phyloP scores from a whole-genome alignment of 768 basidiomycete genomes.

The Lactarius vividus region DNA sequence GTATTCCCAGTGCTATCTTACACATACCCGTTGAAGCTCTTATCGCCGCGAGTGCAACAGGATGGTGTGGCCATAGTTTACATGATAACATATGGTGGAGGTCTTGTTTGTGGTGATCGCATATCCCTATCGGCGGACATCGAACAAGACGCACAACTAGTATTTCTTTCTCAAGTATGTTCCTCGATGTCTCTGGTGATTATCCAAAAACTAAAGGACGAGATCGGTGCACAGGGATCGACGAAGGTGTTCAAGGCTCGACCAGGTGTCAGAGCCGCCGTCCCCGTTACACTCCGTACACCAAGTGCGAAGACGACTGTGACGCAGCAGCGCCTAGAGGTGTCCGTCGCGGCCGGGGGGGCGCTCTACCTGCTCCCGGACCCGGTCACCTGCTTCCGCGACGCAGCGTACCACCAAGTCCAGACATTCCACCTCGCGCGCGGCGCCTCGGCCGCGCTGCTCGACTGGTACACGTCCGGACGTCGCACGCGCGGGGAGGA shows the following conservation, averaged over 20 bases:
- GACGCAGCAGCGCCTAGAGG: slow-evolving; percentile 66
- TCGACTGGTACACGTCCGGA: slow-evolving; percentile 94
- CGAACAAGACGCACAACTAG: slow-evolving; percentile 51
- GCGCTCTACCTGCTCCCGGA: slow-evolving; percentile 83
- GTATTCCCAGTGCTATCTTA: slow-evolving; percentile 74
- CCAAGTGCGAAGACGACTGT: slow-evolving; percentile 20
- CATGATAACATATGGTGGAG: slow-evolving; percentile 85
- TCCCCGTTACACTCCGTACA: slow-evolving; percentile 7
- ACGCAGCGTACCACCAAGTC: slow-evolving; percentile 76
- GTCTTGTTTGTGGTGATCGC: slow-evolving; percentile 83
- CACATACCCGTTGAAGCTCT: slow-evolving; percentile 83
- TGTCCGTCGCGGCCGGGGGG: slow-evolving; percentile 49
- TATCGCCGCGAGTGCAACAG: slow-evolving; percentile 61
- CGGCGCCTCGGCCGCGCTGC: slow-evolving; percentile 63
- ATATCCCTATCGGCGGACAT: slow-evolving; percentile 64
- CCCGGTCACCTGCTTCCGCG: slow-evolving; percentile 88
- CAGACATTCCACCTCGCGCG: slow-evolving; percentile 72
- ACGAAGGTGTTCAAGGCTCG: slow-evolving; percentile 94
- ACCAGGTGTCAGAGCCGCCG: slow-evolving; percentile 54
- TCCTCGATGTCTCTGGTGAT: background rate
- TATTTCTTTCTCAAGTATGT: slow-evolving; percentile 81
- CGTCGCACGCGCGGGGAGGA: slow-evolving; percentile 80
- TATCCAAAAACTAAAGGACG: background rate
- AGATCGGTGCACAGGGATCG: slow-evolving; percentile 57
- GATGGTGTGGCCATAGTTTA: slow-evolving; percentile 67